Conservation (phyloP, 2,329 filamentous ascomycete species). For the Podosphaera fusca region DNA sequence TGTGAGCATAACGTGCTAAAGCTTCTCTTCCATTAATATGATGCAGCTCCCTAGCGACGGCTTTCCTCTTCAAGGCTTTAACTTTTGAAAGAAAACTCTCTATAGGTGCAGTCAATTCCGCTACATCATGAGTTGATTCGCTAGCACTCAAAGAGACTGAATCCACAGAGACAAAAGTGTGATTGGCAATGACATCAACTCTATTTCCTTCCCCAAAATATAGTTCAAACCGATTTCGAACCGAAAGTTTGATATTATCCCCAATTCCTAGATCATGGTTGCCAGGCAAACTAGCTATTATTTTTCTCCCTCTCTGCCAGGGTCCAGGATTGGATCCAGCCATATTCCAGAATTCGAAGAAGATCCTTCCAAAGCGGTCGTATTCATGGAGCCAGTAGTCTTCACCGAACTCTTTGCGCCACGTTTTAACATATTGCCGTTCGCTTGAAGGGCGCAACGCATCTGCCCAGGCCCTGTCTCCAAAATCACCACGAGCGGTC, state of each 20-base stretch:
- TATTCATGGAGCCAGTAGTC: conserved; percentile 77
- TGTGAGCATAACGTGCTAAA: conserved; percentile 32
- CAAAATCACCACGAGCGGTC: conserved; percentile 35
- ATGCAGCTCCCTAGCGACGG: conserved; percentile 44
- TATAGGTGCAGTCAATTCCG: conserved; percentile 52
- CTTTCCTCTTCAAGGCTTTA: conserved; percentile 38
- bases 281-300: conserved; percentile 70
- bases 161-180: conserved; percentile 84
- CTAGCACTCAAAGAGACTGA: conserved; percentile 65
- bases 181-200: conserved; percentile 79
- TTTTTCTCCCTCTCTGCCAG: conserved; percentile 45
- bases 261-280: conserved; percentile 94
- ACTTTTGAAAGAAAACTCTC: conserved; percentile 53
- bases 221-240: conserved; percentile 61
- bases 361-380: conserved; percentile 63
- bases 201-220: conserved; percentile 85
- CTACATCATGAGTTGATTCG: conserved; percentile 24
- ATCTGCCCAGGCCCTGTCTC: conserved; percentile 33
- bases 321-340: conserved; percentile 29
- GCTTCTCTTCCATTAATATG: conserved; percentile 34
- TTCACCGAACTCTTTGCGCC: conserved; percentile 55
- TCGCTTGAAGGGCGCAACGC: conserved; percentile 28
- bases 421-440: conserved; percentile 33
- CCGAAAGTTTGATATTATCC: conserved; percentile 54
- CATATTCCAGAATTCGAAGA: conserved; percentile 45